Evolutionary conservation across 2,329 filamentous ascomycete species (phyloP).

Genomic region (Sarocladiaceae sp.): DNA sequence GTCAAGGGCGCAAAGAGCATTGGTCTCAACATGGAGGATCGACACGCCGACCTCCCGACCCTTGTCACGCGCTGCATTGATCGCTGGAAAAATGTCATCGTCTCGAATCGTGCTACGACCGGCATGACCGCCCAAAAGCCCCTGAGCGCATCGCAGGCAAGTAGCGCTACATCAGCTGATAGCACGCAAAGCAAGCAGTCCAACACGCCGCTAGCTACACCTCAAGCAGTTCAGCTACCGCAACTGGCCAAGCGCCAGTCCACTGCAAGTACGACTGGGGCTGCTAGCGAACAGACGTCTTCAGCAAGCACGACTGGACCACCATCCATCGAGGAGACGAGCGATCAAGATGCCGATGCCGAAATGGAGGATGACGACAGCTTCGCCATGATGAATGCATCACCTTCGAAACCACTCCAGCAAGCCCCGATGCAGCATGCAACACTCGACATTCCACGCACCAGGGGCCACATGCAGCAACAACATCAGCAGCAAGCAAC

Average conservation of each 20-base stretch:
- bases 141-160: constrained; percentile 30
- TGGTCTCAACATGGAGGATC: constrained; percentile 46
- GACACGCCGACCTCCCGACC: constrained; percentile 46
- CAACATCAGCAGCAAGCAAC: constrained; percentile 15
- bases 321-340: constrained; percentile 41
- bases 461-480: constrained; percentile 30
- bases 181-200: constrained; percentile 13
- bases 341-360: constrained; percentile 38
- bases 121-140: constrained; percentile 48
- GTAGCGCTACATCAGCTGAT: constrained; percentile 17
- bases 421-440: constrained; percentile 27
- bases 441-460: constrained; percentile 39
- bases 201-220: constrained; percentile 16
- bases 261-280: constrained; percentile 26
- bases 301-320: constrained; percentile 31
- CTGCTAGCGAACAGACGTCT: constrained; percentile 28
- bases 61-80: constrained; percentile 53
- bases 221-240: constrained; percentile 17
- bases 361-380: constrained; percentile 58
- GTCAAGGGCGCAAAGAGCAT: constrained; percentile 34
- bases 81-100: constrained; percentile 58
- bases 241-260: constrained; percentile 24
- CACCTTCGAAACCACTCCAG: constrained; percentile 26
- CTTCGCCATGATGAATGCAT: constrained; percentile 45
- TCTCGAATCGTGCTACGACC: constrained; percentile 39